Conservation (phyloP, 2,329 filamentous ascomycete genomes). For the Dryadomyces quercus-mongolicae region DNA sequence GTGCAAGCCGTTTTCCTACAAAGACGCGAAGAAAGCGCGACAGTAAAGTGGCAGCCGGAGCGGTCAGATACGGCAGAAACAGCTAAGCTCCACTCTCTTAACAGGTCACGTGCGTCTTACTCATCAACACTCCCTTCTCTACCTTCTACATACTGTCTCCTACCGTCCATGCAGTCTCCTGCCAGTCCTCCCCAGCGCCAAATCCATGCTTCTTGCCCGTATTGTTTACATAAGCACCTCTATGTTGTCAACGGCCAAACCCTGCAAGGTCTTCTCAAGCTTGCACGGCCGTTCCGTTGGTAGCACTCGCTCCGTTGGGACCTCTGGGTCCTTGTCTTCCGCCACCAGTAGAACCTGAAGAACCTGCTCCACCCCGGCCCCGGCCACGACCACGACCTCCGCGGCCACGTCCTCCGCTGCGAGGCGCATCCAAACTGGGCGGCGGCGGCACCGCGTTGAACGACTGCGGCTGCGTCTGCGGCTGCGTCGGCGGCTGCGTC, state of each 20-base stretch:
- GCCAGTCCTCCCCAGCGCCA: too few relatives aligned
- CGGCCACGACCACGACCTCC: conserved; percentile 23
- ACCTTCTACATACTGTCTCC: too few relatives aligned
- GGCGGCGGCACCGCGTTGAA: conserved; percentile 52
- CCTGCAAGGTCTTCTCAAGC: too few relatives aligned
- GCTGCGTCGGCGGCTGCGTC: conserved; percentile 2
- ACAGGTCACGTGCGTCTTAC: too few relatives aligned
- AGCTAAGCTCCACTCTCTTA: neutral
- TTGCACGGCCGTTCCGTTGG: neutral
- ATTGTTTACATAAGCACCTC: too few relatives aligned
- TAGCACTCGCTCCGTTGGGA: neutral
- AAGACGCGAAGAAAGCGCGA: conserved; percentile 1
- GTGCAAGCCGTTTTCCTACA: neutral
- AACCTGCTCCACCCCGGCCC: conserved; percentile 15
- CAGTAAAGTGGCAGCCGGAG: conserved; percentile 9
- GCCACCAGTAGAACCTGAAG: neutral
- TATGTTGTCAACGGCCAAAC: too few relatives aligned
- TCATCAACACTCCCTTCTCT: too few relatives aligned
- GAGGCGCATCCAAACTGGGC: conserved; percentile 36
- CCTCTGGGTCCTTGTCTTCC: too few relatives aligned
- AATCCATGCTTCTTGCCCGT: too few relatives aligned
- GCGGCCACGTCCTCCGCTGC: conserved; percentile 25
- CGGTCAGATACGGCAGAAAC: conserved; percentile 3
- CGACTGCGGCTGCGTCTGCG: conserved; percentile 11
- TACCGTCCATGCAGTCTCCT: too few relatives aligned